A percentile compares a stretch with the other conserved stretches of the same genome.
These are phyloP conservation scores for Puccinia novopanici DNA, from an alignment of 1,284 basidiomycete genomes.

Conservation along the genomic window DNA sequence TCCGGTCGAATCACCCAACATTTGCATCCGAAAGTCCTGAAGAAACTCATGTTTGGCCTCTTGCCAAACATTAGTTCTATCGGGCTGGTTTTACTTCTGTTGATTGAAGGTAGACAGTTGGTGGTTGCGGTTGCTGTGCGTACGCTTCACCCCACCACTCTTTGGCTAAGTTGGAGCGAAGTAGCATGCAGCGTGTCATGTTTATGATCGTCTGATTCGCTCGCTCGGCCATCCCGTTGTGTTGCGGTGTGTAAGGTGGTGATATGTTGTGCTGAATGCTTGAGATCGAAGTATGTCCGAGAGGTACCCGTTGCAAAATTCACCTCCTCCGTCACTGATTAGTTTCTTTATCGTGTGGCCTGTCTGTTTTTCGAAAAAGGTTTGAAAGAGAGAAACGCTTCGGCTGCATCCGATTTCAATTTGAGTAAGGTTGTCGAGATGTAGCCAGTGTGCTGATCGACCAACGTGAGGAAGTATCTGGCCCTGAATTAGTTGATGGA, in stretches of 20 bases:
- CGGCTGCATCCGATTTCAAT: background rate
- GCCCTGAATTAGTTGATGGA: background rate
- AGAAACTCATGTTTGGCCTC: background rate
- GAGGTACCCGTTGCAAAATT: background rate
- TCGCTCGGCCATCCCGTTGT: background rate
- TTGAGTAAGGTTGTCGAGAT: background rate
- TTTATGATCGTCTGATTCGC: background rate
- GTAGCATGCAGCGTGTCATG: background rate
- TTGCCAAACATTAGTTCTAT: background rate
- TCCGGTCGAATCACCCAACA: background rate
- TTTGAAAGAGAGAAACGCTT: background rate
- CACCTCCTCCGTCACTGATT: background rate
- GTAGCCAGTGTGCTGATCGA: background rate
- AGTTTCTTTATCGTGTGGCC: background rate
- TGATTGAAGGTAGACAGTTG: background rate
- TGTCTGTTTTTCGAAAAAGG: background rate
- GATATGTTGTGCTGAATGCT: background rate
- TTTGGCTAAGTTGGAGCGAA: background rate
- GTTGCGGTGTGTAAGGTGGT: background rate
- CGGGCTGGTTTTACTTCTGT: background rate
- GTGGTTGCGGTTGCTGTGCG: background rate
- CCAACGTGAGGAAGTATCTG: background rate
- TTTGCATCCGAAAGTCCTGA: constrained; percentile 1
- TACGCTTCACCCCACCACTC: background rate
- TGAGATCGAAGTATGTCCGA: background rate